A percentile compares a stretch with the other conserved stretches of the same genome.
Evolutionary conservation across 345 rosid species (phyloP).

Genomic region (Lenwebbia sp.): DNA sequence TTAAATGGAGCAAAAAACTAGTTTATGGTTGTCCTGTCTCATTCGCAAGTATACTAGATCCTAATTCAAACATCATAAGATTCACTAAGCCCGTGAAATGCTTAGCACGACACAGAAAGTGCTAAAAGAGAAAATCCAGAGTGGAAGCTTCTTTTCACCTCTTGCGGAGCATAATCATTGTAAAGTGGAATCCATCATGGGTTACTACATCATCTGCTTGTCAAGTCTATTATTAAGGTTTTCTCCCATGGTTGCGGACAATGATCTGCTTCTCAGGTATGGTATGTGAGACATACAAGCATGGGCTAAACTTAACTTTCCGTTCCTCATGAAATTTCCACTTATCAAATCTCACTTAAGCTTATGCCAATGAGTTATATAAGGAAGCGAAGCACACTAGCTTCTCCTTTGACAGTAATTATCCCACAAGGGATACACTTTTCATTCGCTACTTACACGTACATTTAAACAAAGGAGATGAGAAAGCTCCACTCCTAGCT

Average conservation of each 20-base stretch:
- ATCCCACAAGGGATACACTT: not conserved
- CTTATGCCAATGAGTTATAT: not conserved
- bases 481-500: not conserved
- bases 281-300: not conserved
- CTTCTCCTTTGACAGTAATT: not conserved
- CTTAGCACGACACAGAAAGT: not conserved
- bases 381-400: not conserved
- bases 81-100: not conserved
- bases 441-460: not conserved
- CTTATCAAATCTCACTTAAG: not conserved
- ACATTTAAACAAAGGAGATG: not conserved
- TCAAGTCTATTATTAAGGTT: not conserved
- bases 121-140: not conserved
- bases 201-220: not conserved
- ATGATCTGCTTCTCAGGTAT: not conserved
- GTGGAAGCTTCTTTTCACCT: not conserved
- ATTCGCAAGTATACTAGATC: not conserved
- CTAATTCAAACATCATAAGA: not conserved
- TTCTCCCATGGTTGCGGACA: not conserved
- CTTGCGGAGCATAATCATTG: not conserved
- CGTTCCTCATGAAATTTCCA: not conserved
- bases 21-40: not conserved
- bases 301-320: not conserved
- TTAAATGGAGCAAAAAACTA: not conserved
- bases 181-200: not conserved